phyloP scores from a whole-genome alignment of 805 yeast species.

The Candida sithepensis region DNA sequence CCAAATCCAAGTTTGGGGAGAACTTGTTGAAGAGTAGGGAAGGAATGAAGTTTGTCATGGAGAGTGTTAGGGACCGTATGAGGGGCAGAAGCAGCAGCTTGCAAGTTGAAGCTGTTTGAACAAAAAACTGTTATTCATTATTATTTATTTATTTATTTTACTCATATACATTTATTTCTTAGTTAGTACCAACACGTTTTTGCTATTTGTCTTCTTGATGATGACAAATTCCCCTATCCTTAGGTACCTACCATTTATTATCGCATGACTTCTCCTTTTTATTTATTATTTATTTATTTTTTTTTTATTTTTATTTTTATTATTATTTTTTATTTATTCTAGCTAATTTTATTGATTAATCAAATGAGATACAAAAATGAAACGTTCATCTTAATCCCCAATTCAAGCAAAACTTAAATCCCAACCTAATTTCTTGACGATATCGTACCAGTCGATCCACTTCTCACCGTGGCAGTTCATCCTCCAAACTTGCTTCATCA shows the following conservation, averaged over 20 bases:
- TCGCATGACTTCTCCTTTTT: no score
- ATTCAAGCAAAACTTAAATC: conserved; percentile 68
- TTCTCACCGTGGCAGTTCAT: conserved; percentile 48
- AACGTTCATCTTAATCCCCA: no score
- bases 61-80: conserved; percentile 29
- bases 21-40: conserved; percentile 62
- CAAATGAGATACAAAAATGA: background rate
- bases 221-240: background rate
- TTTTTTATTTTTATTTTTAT: background rate
- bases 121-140: background rate
- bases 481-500: conserved; percentile 48
- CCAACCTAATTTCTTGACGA: conserved; percentile 68
- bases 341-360: no score
- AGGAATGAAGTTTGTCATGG: conserved; percentile 80
- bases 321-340: no score
- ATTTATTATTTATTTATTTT: background rate
- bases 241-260: background rate
- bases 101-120: background rate
- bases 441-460: conserved; percentile 70
- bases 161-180: background rate
- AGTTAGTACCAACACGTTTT: background rate
- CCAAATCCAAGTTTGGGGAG: conserved; percentile 63
- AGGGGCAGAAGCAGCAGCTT: background rate
- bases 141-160: background rate
- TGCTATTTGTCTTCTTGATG: background rate